Percentiles rank a stretch among this genome's conserved stretches.
Evolutionary conservation across 345 rosid genomes (phyloP).

Genomic region (Mallotus nudiflorus): DNA sequence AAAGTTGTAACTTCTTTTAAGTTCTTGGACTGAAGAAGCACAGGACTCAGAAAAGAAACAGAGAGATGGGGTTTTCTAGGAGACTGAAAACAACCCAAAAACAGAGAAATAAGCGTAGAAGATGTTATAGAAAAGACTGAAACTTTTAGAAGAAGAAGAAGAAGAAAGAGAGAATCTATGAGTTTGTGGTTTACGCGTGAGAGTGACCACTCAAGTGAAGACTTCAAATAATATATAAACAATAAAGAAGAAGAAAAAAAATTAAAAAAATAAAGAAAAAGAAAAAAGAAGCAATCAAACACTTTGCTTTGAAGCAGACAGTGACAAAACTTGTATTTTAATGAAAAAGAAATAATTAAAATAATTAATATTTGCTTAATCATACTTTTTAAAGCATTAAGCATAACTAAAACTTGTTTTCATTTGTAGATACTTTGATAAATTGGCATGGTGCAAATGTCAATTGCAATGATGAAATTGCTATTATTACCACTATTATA

Average conservation of each 20-base stretch:
- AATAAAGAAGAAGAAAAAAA: background rate
- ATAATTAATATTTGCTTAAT: too few relatives aligned
- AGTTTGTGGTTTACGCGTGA: conserved; percentile 36
- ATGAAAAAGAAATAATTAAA: conserved; percentile 17
- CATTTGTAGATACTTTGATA: background rate
- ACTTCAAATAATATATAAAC: conserved; percentile 23
- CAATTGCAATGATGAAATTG: background rate
- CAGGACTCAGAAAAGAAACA: background rate
- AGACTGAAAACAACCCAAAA: background rate
- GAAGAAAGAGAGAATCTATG: conserved; percentile 7
- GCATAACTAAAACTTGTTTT: too few relatives aligned
- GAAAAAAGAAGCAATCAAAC: background rate
- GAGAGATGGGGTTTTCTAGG: background rate
- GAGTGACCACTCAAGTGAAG: conserved; percentile 23
- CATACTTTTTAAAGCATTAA: background rate
- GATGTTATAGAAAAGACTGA: too few relatives aligned
- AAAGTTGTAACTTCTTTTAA: background rate
- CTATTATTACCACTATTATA: background rate
- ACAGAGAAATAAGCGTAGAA: background rate
- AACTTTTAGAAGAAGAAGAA: conserved; percentile 1
- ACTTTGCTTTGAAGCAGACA: background rate
- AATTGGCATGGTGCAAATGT: background rate
- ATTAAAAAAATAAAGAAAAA: background rate
- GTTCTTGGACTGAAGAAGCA: background rate
- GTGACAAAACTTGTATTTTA: conserved; percentile 12